phyloP scores from a whole-genome alignment of 179 eudicot species.

The Dionaea muscipula region DNA sequence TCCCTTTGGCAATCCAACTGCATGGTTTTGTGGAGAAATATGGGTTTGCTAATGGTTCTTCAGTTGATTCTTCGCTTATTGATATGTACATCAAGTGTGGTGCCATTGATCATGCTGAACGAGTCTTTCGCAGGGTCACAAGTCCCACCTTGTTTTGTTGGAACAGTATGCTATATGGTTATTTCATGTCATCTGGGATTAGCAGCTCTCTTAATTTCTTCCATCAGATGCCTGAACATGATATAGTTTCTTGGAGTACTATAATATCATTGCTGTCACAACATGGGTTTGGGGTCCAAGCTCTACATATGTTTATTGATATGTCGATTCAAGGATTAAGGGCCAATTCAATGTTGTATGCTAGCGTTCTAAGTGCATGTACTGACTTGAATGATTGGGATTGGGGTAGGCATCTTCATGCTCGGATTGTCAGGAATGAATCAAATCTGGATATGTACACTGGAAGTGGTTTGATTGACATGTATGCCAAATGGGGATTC shows the following conservation, averaged over 20 bases:
- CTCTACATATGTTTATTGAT: conserved; percentile 28
- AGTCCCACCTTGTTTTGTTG: conserved; percentile 30
- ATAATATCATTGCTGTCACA: conserved; percentile 42
- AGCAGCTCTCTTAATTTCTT: conserved; percentile 21
- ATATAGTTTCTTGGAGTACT: conserved; percentile 46
- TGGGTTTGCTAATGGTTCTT: conserved; percentile 14
- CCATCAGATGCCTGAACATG: conserved; percentile 25
- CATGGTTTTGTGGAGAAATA: conserved; percentile 21
- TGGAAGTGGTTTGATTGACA: conserved; percentile 31
- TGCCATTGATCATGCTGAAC: conserved; percentile 17
- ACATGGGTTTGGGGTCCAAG: conserved; percentile 20
- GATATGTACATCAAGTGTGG: conserved; percentile 31
- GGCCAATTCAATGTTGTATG: conserved; percentile 37
- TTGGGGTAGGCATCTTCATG: conserved; percentile 52
- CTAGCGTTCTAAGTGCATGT: conserved; percentile 49
- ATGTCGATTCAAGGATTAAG: conserved; percentile 33
- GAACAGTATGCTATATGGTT: conserved; percentile 33
- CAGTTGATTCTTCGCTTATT: conserved; percentile 19
- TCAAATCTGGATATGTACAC: conserved; percentile 16
- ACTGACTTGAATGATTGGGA: conserved; percentile 22
- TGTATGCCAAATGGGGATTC: conserved; percentile 48
- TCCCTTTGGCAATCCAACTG: conserved; percentile 22
- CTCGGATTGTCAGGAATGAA: conserved; percentile 22
- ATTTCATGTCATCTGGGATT: conserved; percentile 16
- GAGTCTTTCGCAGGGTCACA: conserved; percentile 10